Conservation (phyloP, 306 rosid genomes). For the Bauhinia variegata region DNA sequence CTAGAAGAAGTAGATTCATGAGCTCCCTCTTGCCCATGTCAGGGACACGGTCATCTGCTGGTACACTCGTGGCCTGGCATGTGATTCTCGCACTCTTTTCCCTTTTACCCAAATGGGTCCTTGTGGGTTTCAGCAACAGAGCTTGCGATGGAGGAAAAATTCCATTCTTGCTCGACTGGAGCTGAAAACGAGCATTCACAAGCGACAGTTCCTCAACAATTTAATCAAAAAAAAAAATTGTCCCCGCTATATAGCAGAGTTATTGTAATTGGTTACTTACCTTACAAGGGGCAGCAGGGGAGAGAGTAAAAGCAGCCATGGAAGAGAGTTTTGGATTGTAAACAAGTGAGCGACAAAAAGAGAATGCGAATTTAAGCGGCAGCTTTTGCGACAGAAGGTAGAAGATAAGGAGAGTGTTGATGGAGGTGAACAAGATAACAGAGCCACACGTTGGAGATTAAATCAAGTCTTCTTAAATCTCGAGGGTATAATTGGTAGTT, state of each 20-base stretch:
- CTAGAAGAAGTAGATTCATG: too few species aligned
- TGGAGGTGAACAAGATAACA: neutral
- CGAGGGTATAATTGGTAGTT: neutral
- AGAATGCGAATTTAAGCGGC: neutral
- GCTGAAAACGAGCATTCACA: neutral
- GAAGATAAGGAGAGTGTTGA: constrained; percentile 40
- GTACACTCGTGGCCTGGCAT: too few species aligned
- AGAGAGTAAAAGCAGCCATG: constrained; percentile 26
- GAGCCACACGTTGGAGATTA: constrained; percentile 38
- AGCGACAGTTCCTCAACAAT: too few species aligned
- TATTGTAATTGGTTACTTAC: constrained; percentile 22
- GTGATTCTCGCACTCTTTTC: too few species aligned
- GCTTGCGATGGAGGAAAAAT: too few species aligned
- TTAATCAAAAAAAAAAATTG: too few species aligned
- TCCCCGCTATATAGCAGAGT: too few species aligned
- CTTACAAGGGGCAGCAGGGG: constrained; percentile 52
- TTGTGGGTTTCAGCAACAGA: too few species aligned
- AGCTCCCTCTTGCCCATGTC: too few species aligned
- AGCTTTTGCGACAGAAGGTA: neutral
- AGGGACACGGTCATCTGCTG: too few species aligned
- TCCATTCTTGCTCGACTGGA: too few species aligned
- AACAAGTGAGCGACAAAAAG: constrained; percentile 3
- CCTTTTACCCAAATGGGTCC: too few species aligned
- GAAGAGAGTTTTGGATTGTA: neutral
- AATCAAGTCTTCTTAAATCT: neutral